phyloP scores from a whole-genome alignment of 176 grass and related monocot genomes.

The Avena insularis region DNA sequence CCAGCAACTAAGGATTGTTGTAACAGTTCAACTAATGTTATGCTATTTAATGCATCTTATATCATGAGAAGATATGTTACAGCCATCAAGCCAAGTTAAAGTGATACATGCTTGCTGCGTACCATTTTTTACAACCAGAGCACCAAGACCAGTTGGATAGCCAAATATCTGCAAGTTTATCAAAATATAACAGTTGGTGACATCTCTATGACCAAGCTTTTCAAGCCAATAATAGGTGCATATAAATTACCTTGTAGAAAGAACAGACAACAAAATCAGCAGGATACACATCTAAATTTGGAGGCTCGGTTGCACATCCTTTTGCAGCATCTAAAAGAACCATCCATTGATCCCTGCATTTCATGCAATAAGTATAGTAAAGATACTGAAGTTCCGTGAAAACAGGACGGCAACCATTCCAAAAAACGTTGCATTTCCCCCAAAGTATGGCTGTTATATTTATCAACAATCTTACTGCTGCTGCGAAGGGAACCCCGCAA shows the following conservation, averaged over 20 bases:
- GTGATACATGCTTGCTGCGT: constrained; percentile 34
- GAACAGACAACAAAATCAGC: constrained; percentile 98
- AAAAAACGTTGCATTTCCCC: background rate
- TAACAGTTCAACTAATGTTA: constrained; percentile 21
- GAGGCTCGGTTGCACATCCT: constrained; percentile 93
- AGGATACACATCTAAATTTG: constrained; percentile 66
- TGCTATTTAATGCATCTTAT: constrained; percentile 30
- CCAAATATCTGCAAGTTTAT: constrained; percentile 86
- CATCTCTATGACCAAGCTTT: constrained; percentile 28
- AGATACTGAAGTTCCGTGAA: background rate
- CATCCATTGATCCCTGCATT: constrained; percentile 73
- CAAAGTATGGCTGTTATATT: constrained; percentile 12
- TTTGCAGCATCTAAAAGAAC: constrained; percentile 97
- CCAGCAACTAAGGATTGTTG: background rate
- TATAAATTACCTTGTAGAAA: constrained; percentile 88
- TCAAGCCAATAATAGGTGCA: constrained; percentile 22
- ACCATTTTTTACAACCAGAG: constrained; percentile 91
- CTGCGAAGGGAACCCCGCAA: constrained; percentile 44
- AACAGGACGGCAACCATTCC: background rate
- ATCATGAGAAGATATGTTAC: constrained; percentile 14
- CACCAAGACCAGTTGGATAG: constrained; percentile 96
- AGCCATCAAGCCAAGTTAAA: constrained; percentile 25
- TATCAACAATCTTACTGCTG: constrained; percentile 62
- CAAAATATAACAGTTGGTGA: constrained; percentile 44
- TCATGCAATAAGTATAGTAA: constrained; percentile 38